These are phyloP conservation scores for Beta vulgaris DNA, from an alignment of 148 eudicot genomes.

Conservation along the genomic window DNA sequence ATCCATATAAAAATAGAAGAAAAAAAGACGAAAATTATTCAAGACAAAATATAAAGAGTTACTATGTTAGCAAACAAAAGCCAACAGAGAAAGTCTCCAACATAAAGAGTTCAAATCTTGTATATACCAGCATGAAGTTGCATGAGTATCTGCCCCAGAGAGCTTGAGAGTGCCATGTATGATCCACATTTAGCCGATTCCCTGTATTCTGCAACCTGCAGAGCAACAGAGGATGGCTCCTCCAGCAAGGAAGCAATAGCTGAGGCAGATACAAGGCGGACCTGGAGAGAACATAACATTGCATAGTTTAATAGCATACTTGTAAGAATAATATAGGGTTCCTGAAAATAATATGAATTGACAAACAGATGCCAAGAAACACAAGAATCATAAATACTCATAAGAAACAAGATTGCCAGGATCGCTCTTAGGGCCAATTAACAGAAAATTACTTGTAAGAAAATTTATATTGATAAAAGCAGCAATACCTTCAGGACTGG, in stretches of 20 bases:
- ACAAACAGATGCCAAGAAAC: not conserved
- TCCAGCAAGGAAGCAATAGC: conserved; percentile 84
- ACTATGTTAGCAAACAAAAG: conserved; percentile 16
- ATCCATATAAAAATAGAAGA: not conserved
- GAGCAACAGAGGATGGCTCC: conserved; percentile 76
- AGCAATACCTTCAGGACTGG: conserved; percentile 66
- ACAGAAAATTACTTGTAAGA: not conserved
- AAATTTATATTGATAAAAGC: not conserved
- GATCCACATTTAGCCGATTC: conserved; percentile 77
- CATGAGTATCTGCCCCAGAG: conserved; percentile 95
- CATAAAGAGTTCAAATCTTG: not conserved
- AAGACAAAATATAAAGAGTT: not conserved
- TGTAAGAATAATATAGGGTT: not conserved
- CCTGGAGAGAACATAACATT: conserved; percentile 43
- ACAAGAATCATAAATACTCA: not conserved
- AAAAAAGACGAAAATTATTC: not conserved
- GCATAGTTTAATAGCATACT: conserved; percentile 9
- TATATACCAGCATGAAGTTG: conserved; percentile 82
- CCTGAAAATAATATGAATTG: not conserved
- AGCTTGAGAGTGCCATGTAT: conserved; percentile 82
- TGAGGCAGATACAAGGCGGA: conserved; percentile 79
- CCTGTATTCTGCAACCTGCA: conserved; percentile 89
- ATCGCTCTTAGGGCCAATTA: not conserved
- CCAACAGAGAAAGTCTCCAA: not conserved
- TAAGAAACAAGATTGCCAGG: too few species aligned